Base-by-base conservation (phyloP, 495 filamentous ascomycete species). In the Friedmanniomyces endolithicus region DNA sequence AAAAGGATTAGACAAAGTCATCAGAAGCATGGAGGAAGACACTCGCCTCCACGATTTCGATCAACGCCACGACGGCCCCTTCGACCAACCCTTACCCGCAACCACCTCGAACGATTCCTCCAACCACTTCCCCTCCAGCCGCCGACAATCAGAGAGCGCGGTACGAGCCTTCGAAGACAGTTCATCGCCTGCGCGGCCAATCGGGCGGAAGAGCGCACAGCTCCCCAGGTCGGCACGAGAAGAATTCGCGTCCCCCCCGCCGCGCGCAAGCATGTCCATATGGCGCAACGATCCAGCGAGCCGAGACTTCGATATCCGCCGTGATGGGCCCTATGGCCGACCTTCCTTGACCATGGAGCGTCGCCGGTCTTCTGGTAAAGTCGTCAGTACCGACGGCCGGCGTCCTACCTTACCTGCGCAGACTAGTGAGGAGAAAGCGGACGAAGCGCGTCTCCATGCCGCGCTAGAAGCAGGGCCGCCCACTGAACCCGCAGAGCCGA, bases 41-140 rank as follows among this genome's bases (percentile, higher is more conserved):
- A 44, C 55, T 7, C 27, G 48, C 19, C 25, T 54, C 23, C 59
- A 62, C 48, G 55, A 62, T 39, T 62, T 62, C 55, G 55, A 62
- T 55, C 50, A 54, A 35, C 55, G 59, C 6, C 50, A 52, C 27
- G 56, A 62, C 35, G 59, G 59, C 22, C 59, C 59, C 1, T 47
- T 52, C 40, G 48, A 62, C 12, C 34, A 45, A 20, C 48, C 46
- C 20, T 22, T 12, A 39, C 20, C 54, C 37, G 2, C 37, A 4
- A 41, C 37, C 37, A 41, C 37, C 37, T 16, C 37, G 3, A 2
- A 16, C 37, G 37, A 41, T 6, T 16, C 37, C 6, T 3, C 17
- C 37, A 4, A 41, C 14, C 16, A 3, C 17, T n/a, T 16, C 37
- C 14, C 12, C 17, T 16, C 37, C 12, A 16, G 6, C n/a, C 46